A percentile compares a stretch with the other conserved stretches of the same genome.
phyloP scores from a whole-genome alignment of 1,284 basidiomycete species.

The Ustilago curta region DNA sequence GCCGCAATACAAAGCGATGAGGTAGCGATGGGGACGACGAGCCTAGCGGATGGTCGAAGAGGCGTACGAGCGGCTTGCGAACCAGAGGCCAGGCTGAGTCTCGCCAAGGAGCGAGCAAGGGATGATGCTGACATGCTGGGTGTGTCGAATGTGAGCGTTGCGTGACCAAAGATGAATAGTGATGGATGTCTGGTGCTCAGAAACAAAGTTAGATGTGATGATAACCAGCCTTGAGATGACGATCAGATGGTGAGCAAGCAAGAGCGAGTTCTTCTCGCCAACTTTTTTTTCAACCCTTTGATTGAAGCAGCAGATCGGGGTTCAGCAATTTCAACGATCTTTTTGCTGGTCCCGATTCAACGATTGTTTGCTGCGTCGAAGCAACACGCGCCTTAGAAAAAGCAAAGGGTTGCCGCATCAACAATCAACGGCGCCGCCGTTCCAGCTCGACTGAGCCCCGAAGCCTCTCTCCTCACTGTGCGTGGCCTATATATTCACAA shows the following conservation, averaged over 20 bases:
- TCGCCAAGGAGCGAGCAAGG: slow-evolving; percentile 35
- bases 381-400: not conserved
- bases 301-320: not conserved
- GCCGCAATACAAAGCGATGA: slow-evolving; percentile 11
- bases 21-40: slow-evolving; percentile 18
- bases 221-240: slow-evolving; percentile 1
- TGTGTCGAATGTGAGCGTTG: not conserved
- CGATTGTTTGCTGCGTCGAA: not conserved
- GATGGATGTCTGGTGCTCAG: not conserved
- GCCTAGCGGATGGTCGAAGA: slow-evolving; percentile 12
- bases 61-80: slow-evolving; percentile 27
- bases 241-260: not conserved
- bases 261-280: slow-evolving; percentile 15
- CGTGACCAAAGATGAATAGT: not conserved
- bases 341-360: not conserved
- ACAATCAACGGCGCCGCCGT: too few relatives aligned
- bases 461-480: too few relatives aligned
- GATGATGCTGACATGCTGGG: slow-evolving; percentile 37
- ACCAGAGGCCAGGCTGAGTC: slow-evolving; percentile 28
- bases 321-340: not conserved
- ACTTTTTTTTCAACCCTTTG: slow-evolving; percentile 15
- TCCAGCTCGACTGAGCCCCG: too few relatives aligned
- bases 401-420: too few relatives aligned
- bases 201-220: not conserved
- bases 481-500: too few relatives aligned